phyloP scores from a whole-genome alignment of 2,329 filamentous ascomycete genomes.

The Fusarium sp. region DNA sequence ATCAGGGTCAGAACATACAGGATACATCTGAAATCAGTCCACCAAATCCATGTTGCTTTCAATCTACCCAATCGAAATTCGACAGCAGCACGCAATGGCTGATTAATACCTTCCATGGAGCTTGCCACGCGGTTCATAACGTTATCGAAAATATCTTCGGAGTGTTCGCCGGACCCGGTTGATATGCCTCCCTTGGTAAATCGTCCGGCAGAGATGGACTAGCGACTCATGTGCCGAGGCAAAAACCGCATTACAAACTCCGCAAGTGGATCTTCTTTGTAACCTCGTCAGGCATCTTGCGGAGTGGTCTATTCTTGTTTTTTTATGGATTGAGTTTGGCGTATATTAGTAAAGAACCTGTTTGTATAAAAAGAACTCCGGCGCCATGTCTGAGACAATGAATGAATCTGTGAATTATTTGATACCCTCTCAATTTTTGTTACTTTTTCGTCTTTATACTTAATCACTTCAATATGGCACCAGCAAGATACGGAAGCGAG shows the following conservation, averaged over 20 bases:
- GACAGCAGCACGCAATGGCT: neutral
- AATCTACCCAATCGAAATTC: neutral
- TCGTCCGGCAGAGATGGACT: neutral
- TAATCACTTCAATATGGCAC: constrained; percentile 5
- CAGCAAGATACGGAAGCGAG: constrained; percentile 18
- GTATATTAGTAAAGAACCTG: neutral
- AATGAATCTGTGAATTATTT: neutral
- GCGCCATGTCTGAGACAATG: neutral
- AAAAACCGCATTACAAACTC: neutral
- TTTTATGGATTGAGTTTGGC: neutral
- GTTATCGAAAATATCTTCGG: neutral
- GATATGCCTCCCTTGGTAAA: constrained; percentile 3
- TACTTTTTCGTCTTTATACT: neutral
- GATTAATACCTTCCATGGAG: constrained; percentile 6
- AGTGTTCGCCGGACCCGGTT: neutral
- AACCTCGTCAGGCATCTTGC: neutral
- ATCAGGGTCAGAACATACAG: too few relatives aligned
- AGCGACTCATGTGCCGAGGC: constrained; percentile 20
- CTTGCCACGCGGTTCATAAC: neutral
- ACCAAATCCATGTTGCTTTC: neutral
- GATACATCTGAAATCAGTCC: neutral
- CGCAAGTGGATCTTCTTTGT: neutral
- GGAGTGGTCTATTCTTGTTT: constrained; percentile 1
- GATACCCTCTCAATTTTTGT: neutral
- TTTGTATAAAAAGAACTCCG: neutral